phyloP scores from a whole-genome alignment of 2,329 filamentous ascomycete species.

The Graphiopsis chlorocephala region DNA sequence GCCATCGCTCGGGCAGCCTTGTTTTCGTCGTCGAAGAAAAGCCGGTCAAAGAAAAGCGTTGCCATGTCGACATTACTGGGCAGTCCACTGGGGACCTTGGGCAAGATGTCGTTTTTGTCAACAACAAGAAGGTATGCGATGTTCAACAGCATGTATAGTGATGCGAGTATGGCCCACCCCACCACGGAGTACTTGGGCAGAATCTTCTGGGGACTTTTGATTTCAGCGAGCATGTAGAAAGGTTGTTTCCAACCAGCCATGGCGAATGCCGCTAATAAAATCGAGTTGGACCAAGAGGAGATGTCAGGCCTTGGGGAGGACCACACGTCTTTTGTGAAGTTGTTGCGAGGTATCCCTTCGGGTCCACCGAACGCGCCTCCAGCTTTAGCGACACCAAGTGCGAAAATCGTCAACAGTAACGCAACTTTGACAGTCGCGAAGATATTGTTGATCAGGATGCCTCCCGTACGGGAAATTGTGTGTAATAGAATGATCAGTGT shows the following conservation, averaged over 20 bases:
- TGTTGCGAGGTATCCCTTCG: conserved; percentile 18
- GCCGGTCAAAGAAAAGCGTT: conserved; percentile 33
- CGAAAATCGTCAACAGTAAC: conserved; percentile 48
- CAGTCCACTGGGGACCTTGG: conserved; percentile 17
- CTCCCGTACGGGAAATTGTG: background rate
- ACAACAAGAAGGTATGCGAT: conserved; percentile 37
- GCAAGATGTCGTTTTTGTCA: background rate
- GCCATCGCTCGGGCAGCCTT: conserved; percentile 33
- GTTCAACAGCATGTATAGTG: conserved; percentile 30
- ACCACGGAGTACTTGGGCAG: conserved; percentile 37
- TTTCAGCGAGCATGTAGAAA: conserved; percentile 45
- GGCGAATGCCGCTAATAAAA: conserved; percentile 45
- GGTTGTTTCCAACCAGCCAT: conserved; percentile 46
- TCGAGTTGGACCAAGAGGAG: conserved; percentile 38
- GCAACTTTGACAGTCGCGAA: conserved; percentile 51
- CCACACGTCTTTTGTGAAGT: background rate
- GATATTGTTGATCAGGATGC: conserved; percentile 46
- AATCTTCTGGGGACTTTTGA: conserved; percentile 38
- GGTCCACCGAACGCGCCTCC: conserved; percentile 24
- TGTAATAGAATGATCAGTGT: background rate
- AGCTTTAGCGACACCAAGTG: conserved; percentile 34
- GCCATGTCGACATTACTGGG: conserved; percentile 24
- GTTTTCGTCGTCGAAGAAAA: conserved; percentile 21
- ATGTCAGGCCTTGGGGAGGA: background rate
- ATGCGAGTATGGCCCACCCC: conserved; percentile 32